A percentile compares a stretch with the other conserved stretches of the same genome.
phyloP scores from a whole-genome alignment of 78 protist species.

The Guillardia theta region DNA sequence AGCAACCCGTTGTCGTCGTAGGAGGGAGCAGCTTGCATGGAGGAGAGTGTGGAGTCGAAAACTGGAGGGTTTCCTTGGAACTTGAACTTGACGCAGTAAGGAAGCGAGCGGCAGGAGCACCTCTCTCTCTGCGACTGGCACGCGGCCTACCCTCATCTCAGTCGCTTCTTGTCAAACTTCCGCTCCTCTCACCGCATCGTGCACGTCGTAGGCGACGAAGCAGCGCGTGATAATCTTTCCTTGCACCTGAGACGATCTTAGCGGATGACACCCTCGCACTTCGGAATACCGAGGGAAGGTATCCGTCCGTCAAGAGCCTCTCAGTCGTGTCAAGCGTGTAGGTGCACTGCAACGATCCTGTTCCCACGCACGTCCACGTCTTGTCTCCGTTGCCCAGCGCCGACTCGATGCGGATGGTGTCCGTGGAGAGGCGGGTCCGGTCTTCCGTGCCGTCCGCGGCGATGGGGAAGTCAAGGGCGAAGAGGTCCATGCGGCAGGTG shows the following conservation, averaged over 20 bases:
- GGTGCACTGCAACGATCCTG: too few relatives aligned
- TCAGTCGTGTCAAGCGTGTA: too few relatives aligned
- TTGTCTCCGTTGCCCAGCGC: neutral
- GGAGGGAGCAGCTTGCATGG: neutral
- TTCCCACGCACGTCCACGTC: neutral
- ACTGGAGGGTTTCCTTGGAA: neutral
- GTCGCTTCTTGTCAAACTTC: neutral
- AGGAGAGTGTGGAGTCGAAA: neutral
- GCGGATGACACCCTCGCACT: too few relatives aligned
- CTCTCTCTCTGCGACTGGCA: neutral
- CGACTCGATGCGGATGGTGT: neutral
- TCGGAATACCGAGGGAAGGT: too few relatives aligned
- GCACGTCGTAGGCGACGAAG: neutral
- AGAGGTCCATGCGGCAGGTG: neutral
- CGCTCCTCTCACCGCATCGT: neutral
- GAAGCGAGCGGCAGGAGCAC: constrained; percentile 11
- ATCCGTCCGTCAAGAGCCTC: too few relatives aligned
- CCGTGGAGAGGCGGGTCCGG: neutral
- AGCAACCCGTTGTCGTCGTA: neutral
- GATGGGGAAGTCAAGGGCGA: neutral
- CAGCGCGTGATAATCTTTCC: neutral
- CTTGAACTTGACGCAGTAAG: constrained; percentile 1
- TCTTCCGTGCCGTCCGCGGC: neutral
- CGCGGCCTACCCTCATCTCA: neutral
- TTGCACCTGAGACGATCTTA: too few relatives aligned